These are phyloP conservation scores for Pyrus bretschneideri DNA, from an alignment of 306 rosid species.

Conservation along the genomic window DNA sequence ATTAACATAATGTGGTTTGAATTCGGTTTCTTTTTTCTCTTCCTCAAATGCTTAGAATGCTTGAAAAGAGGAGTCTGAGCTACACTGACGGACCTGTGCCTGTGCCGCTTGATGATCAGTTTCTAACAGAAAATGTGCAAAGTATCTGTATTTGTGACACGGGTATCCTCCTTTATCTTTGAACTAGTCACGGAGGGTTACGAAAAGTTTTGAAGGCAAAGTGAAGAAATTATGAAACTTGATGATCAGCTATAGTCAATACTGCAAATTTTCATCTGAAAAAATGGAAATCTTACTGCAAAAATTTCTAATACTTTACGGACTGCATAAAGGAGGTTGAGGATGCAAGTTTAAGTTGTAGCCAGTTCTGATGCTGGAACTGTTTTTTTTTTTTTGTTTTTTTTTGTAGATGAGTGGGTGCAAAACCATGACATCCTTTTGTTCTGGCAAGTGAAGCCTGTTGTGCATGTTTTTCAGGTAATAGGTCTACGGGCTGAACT, in stretches of 20 bases:
- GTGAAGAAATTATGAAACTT: not conserved
- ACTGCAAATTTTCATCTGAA: not conserved
- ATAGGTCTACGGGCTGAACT: not conserved
- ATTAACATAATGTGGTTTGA: not conserved
- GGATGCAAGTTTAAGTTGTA: not conserved
- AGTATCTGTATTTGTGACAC: conserved; percentile 71
- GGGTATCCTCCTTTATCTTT: conserved; percentile 28
- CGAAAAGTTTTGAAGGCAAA: not conserved
- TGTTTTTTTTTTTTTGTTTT: conserved; percentile 17
- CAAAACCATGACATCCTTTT: conserved; percentile 64
- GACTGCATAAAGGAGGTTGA: not conserved
- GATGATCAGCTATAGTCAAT: not conserved
- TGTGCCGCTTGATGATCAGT: conserved; percentile 56
- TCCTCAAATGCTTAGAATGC: conserved; percentile 56
- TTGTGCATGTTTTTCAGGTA: conserved; percentile 91
- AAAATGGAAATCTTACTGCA: not conserved
- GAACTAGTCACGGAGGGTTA: not conserved
- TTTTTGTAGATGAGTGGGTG: conserved; percentile 60
- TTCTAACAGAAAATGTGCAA: conserved; percentile 72
- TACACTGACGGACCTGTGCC: conserved; percentile 73
- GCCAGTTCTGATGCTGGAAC: conserved; percentile 13
- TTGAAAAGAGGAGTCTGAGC: conserved; percentile 89
- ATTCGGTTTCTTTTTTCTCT: not conserved
- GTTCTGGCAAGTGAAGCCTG: conserved; percentile 98
- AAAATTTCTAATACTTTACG: not conserved